Base-by-base conservation (phyloP, 768 basidiomycete genomes). In the Tremella fuciformis region DNA sequence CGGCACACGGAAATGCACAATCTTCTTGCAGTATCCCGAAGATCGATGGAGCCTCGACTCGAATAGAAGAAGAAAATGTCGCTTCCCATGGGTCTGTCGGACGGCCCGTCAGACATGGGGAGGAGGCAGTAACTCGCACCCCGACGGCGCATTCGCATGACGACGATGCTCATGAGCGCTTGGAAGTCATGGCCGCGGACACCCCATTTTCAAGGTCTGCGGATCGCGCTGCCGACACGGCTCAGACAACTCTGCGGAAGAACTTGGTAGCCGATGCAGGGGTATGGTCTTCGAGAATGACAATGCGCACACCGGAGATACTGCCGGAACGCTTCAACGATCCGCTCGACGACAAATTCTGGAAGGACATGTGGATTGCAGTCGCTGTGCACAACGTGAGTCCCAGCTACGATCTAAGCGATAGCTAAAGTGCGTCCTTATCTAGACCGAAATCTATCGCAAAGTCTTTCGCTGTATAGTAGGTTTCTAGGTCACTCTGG, bases 391-490 rank as follows among this genome's bases (percentile, higher is more conserved):
- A 92, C 67, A 99, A 98, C 75, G 91, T 93, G 53, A 62, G 88
- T 80, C 29, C 0, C 29, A 40, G 19, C 39, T 15, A 39, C 38
- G 18, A 22, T 19, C 16, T 44, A 29, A 11, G 13, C 26, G 37
- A 26, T 34, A 8, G 57, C 53, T 62, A 8, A 50, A 34, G 29
- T 55, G 15, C 1, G 4, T 16, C 4, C 29, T 11, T 4, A 4
- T 34, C 11, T 59, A 93, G 91, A 99, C 94, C 61, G 89, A 94
- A 74, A 91, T 97, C 63, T 97, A 84, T 78, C 86, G 92, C 55
- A 93, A 89, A 73, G 91, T 97, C 2, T 99, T 99, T 80, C 87
- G 91, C 67, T 87, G 88, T 37, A 80, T 93, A 24, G 73, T 74
- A 50, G 69, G 73, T 22, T 13, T 9, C 13, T 8, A 22, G 19